Percentiles rank a stretch among this genome's conserved stretches.
These are phyloP conservation scores for Penicillium coprophilum DNA, from an alignment of 495 filamentous ascomycete genomes.

Conservation along the genomic window DNA sequence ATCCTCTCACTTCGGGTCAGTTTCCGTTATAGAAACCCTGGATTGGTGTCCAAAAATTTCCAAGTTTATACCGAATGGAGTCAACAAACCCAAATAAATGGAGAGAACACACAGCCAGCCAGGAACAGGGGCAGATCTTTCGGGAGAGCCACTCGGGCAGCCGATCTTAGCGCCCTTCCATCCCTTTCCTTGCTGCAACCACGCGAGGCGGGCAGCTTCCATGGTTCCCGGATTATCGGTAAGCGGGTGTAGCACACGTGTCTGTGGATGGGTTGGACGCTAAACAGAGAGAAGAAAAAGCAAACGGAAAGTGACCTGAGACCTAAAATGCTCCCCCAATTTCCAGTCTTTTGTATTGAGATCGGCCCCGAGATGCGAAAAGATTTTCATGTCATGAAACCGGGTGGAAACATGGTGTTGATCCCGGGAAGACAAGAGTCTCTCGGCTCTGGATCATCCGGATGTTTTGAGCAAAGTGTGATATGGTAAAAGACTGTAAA, in stretches of 20 bases:
- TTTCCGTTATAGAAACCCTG: not conserved
- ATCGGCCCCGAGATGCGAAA: not conserved
- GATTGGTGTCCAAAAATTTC: not conserved
- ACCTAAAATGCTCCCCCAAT: not conserved
- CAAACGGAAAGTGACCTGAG: not conserved
- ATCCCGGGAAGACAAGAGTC: not conserved
- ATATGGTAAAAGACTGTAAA: no score
- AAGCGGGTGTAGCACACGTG: not conserved
- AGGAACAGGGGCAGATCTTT: conserved; percentile 24
- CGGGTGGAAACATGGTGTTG: not conserved
- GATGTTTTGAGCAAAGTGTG: no score
- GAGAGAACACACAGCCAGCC: not conserved
- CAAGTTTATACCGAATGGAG: not conserved
- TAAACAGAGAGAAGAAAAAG: not conserved
- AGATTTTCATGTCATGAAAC: not conserved
- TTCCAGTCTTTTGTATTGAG: not conserved
- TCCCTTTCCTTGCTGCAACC: not conserved
- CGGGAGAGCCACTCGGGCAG: conserved; percentile 14
- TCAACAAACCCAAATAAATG: not conserved
- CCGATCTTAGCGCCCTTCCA: conserved; percentile 20
- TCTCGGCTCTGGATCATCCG: not conserved
- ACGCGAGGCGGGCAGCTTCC: not conserved
- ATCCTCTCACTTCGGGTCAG: not conserved
- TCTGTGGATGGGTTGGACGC: not conserved
- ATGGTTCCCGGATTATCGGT: not conserved